These are phyloP conservation scores for Ceratorhiza oryzae-sativae DNA, from an alignment of 1,284 basidiomycete genomes.

Conservation along the genomic window DNA sequence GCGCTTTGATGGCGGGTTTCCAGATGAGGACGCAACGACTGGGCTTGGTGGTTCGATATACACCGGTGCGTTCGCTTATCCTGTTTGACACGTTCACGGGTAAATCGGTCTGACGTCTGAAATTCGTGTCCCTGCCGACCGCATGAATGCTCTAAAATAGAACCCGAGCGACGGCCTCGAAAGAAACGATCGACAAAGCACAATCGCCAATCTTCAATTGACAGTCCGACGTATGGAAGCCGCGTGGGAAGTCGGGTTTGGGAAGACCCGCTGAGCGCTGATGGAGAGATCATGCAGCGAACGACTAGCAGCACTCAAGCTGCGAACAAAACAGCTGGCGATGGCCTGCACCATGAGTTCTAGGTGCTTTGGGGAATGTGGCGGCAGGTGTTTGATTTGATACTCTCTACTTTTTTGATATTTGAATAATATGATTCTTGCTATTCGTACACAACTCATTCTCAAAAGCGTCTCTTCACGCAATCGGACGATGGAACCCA, in stretches of 20 bases:
- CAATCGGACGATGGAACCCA: not conserved
- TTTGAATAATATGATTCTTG: not conserved
- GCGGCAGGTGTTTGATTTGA: not conserved
- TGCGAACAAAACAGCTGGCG: not conserved
- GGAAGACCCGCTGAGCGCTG: constrained; percentile 21
- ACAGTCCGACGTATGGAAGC: constrained; percentile 22
- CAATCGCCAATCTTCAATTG: constrained; percentile 11
- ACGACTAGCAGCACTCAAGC: not conserved
- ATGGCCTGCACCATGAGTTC: constrained; percentile 22
- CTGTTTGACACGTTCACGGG: not conserved
- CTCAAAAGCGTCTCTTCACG: not conserved
- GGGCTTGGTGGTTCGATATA: constrained; percentile 28
- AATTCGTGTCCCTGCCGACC: too few relatives aligned
- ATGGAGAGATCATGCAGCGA: constrained; percentile 16
- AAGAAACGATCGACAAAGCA: constrained; percentile 31
- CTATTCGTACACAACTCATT: constrained; percentile 3
- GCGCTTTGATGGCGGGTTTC: constrained; percentile 35
- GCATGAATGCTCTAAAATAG: too few relatives aligned
- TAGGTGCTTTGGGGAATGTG: not conserved
- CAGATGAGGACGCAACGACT: constrained; percentile 33
- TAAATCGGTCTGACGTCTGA: not conserved
- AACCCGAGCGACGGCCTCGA: constrained; percentile 16
- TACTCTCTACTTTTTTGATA: not conserved
- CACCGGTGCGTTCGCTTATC: constrained; percentile 18
- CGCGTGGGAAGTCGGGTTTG: constrained; percentile 26